A percentile compares a stretch with the other conserved stretches of the same genome.
phyloP scores from a whole-genome alignment of 108 stramenopile species.

The Ochromonas danica region DNA sequence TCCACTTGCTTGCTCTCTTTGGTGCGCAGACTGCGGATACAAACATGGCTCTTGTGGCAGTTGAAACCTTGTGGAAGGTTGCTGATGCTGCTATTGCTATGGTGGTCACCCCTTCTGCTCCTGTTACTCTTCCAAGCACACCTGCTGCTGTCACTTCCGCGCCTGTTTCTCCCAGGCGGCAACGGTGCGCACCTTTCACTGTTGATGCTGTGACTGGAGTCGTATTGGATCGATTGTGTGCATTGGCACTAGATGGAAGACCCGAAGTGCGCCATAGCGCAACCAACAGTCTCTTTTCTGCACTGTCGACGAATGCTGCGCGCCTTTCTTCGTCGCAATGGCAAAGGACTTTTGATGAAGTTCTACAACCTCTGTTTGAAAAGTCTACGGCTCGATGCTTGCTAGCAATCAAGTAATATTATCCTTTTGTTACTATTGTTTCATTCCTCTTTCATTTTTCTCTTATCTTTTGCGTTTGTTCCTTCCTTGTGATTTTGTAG shows the following conservation, averaged over 20 bases:
- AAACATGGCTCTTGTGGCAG: neutral
- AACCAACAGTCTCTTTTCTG: neutral
- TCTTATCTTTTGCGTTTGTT: neutral
- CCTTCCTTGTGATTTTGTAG: neutral
- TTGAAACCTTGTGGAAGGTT: conserved; percentile 31
- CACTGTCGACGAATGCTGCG: neutral
- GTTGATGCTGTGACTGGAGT: neutral
- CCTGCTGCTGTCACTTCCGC: neutral
- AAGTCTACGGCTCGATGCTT: neutral
- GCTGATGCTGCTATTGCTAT: conserved; percentile 1
- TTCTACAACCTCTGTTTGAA: neutral
- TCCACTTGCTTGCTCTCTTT: neutral
- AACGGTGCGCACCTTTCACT: neutral
- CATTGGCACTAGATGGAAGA: neutral
- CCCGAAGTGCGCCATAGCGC: neutral
- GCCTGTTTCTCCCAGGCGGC: neutral
- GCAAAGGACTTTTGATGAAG: neutral
- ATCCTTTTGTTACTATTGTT: neutral
- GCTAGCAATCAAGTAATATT: neutral
- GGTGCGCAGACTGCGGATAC: neutral
- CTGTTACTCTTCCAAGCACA: neutral
- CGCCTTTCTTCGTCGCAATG: neutral
- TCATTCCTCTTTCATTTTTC: neutral
- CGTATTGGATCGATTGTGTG: neutral
- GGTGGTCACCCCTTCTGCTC: neutral